Evolutionary conservation across 352 stramenopile species (phyloP).

Genomic region (Saprolegnia diclina): DNA sequence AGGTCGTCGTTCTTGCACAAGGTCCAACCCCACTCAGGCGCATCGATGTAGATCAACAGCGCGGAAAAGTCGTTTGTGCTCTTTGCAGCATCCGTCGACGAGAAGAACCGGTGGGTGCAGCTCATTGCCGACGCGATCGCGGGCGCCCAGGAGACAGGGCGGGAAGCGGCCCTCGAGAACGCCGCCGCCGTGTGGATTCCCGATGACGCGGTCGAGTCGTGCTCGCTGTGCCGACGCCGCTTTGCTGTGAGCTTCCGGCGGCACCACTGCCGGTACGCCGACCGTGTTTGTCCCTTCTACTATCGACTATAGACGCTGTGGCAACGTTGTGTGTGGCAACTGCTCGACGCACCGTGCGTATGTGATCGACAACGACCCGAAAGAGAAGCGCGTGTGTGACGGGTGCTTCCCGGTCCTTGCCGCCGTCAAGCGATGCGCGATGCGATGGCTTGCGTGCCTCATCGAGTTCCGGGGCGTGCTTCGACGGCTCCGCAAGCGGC

Average conservation of each 20-base stretch:
- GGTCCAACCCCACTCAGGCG: not conserved
- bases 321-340: slow-evolving; percentile 66
- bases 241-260: slow-evolving; percentile 76
- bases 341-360: slow-evolving; percentile 63
- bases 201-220: slow-evolving; percentile 56
- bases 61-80: slow-evolving; percentile 79
- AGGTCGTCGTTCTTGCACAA: slow-evolving; percentile 5
- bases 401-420: slow-evolving; percentile 61
- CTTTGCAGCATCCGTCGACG: slow-evolving; percentile 47
- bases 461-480: slow-evolving; percentile 44
- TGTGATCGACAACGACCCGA: slow-evolving; percentile 58
- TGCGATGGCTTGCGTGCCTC: slow-evolving; percentile 60
- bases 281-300: not conserved
- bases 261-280: slow-evolving; percentile 57
- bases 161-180: slow-evolving; percentile 19
- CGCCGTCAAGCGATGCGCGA: slow-evolving; percentile 54
- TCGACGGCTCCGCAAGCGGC: not conserved
- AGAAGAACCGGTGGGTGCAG: slow-evolving; percentile 51
- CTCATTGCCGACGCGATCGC: slow-evolving; percentile 49
- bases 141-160: slow-evolving; percentile 38
- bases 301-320: slow-evolving; percentile 39
- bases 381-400: slow-evolving; percentile 64
- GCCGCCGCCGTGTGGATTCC: slow-evolving; percentile 60
- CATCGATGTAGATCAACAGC: slow-evolving; percentile 49
- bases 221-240: slow-evolving; percentile 53